A percentile compares a stretch with the other conserved stretches of the same genome.
Conservation (phyloP, 768 basidiomycete species). For the Chalciporus chontae region DNA sequence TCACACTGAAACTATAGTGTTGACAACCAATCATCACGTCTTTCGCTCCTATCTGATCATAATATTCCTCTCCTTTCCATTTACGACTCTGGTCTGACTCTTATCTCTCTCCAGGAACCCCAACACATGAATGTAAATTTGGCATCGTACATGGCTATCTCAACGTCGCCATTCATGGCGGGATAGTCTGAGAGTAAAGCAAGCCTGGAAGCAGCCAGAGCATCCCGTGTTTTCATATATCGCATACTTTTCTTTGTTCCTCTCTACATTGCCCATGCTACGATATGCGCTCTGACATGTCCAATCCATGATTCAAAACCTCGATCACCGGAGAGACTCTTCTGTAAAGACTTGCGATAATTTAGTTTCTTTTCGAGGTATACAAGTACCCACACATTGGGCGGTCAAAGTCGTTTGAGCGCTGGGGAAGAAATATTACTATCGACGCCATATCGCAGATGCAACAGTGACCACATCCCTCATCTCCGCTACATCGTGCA, state of each 20-base stretch:
- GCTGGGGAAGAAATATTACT: neutral
- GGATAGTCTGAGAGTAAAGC: constrained; percentile 15
- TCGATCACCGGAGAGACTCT: neutral
- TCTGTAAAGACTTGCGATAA: neutral
- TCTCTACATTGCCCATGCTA: constrained; percentile 14
- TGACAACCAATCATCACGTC: constrained; percentile 87
- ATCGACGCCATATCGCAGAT: constrained; percentile 50
- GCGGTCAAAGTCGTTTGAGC: too few relatives aligned
- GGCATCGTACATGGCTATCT: constrained; percentile 5
- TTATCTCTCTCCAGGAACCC: constrained; percentile 21
- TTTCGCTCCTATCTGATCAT: constrained; percentile 99
- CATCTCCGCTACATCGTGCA: constrained; percentile 77
- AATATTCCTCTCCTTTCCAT: constrained; percentile 34
- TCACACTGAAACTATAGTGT: constrained; percentile 91
- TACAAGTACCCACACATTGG: too few relatives aligned
- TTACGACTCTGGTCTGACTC: constrained; percentile 5
- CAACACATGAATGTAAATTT: constrained; percentile 28
- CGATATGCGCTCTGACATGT: constrained; percentile 23
- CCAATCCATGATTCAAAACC: constrained; percentile 10
- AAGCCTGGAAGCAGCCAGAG: constrained; percentile 6
- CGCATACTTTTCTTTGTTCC: constrained; percentile 6
- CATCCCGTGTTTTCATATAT: constrained; percentile 10
- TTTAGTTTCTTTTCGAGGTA: neutral
- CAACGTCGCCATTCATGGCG: constrained; percentile 10
- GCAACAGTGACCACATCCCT: constrained; percentile 69